Percentiles rank a stretch among this genome's conserved stretches.
These are phyloP conservation scores for Bauhinia variegata DNA, from an alignment of 306 rosid species.

Conservation along the genomic window DNA sequence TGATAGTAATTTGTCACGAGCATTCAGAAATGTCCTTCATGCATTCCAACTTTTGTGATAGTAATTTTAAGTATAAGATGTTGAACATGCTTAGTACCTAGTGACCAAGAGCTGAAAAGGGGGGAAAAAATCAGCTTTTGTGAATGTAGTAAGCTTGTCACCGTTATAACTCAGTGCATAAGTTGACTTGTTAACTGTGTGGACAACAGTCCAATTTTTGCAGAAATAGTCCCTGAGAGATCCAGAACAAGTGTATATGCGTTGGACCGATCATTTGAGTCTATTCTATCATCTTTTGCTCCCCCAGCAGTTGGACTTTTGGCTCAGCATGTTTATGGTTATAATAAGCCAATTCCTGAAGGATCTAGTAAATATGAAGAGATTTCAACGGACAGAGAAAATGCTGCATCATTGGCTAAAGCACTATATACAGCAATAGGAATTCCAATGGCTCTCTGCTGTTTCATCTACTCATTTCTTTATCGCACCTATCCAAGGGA, in stretches of 20 bases:
- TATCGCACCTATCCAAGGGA: conserved; percentile 84
- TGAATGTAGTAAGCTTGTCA: conserved; percentile 16
- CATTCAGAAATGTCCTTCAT: not conserved
- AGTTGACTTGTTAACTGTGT: conserved; percentile 27
- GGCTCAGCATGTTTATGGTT: conserved; percentile 86
- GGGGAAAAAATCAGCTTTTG: not conserved
- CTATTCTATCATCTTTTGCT: conserved; percentile 84
- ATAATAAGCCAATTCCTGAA: conserved; percentile 61
- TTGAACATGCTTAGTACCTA: not conserved
- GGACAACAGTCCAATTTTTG: conserved; percentile 85
- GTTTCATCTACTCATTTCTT: conserved; percentile 79
- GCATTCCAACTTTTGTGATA: conserved; percentile 17
- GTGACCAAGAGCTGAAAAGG: conserved; percentile 3
- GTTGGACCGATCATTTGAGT: conserved; percentile 83
- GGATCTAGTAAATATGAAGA: conserved; percentile 60
- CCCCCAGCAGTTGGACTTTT: conserved; percentile 87
- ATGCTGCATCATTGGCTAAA: conserved; percentile 82
- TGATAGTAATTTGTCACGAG: conserved; percentile 8
- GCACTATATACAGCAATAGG: conserved; percentile 85
- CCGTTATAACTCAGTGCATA: conserved; percentile 1
- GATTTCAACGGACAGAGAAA: conserved; percentile 74
- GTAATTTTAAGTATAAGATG: not conserved
- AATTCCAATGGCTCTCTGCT: conserved; percentile 80
- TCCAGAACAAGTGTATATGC: conserved; percentile 90
- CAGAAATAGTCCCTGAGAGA: conserved; percentile 95